A percentile compares a stretch with the other conserved stretches of the same genome.
These are phyloP conservation scores for Candida sojae DNA, from an alignment of 1,139 yeast genomes.

Conservation along the genomic window DNA sequence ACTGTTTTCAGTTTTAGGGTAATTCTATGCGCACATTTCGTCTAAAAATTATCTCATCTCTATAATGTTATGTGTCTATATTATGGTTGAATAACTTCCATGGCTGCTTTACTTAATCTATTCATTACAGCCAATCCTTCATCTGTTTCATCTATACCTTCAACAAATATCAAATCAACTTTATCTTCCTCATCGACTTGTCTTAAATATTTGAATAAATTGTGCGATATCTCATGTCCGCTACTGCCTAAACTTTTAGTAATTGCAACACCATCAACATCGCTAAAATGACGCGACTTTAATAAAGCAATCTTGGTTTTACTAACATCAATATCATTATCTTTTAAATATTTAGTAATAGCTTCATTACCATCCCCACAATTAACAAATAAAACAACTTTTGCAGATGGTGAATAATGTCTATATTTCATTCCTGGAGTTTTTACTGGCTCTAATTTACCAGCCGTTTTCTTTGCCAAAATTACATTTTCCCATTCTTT, in stretches of 20 bases:
- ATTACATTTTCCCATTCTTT: constrained; percentile 59
- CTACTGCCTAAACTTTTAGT: constrained; percentile 55
- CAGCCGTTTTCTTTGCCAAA: constrained; percentile 68
- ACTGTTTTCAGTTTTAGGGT: too few species aligned
- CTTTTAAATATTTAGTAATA: constrained; percentile 25
- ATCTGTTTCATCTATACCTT: constrained; percentile 66
- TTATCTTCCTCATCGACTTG: constrained; percentile 61
- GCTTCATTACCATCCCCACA: constrained; percentile 47
- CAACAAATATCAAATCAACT: constrained; percentile 69
- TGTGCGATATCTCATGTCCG: constrained; percentile 69
- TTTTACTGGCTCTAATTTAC: constrained; percentile 67
- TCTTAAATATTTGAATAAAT: constrained; percentile 70
- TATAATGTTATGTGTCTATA: background rate
- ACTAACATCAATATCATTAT: constrained; percentile 16
- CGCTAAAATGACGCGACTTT: constrained; percentile 35
- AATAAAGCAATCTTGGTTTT: constrained; percentile 48
- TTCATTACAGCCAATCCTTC: constrained; percentile 97
- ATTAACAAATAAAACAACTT: constrained; percentile 67
- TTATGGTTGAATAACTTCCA: constrained; percentile 35
- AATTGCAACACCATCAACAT: constrained; percentile 25
- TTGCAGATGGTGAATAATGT: constrained; percentile 91
- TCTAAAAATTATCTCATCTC: too few species aligned
- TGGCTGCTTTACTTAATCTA: constrained; percentile 83
- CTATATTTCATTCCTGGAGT: constrained; percentile 99
- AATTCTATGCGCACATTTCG: too few species aligned